Percentiles rank a stretch among this genome's conserved stretches.
These are phyloP conservation scores for Leishmania tropica DNA, from an alignment of 208 protist genomes.

Conservation along the genomic window DNA sequence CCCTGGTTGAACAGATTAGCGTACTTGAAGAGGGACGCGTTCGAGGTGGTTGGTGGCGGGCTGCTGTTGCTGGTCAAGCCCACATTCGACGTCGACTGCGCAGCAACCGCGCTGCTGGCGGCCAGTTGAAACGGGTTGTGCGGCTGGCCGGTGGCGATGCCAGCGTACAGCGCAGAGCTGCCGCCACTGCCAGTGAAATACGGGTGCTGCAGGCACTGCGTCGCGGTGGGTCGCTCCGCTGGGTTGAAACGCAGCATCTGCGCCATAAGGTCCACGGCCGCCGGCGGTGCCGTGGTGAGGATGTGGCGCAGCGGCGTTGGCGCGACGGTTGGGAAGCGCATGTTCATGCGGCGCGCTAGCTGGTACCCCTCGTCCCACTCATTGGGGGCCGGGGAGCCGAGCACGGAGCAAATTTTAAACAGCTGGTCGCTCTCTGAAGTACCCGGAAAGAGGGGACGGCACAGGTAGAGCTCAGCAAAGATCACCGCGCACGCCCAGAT, in stretches of 20 bases:
- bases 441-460: constrained; percentile 96
- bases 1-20: constrained; percentile 66
- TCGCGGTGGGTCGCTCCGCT: constrained; percentile 93
- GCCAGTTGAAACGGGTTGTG: constrained; percentile 91
- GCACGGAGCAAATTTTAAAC: constrained; percentile 97
- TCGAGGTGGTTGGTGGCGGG: constrained; percentile 40
- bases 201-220: constrained; percentile 94
- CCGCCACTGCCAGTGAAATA: constrained; percentile 93
- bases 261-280: constrained; percentile 96
- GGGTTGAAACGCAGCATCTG: constrained; percentile 96
- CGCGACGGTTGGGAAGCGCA: constrained; percentile 94
- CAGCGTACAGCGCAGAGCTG: constrained; percentile 75
- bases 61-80: constrained; percentile 52
- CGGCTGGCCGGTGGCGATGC: constrained; percentile 83
- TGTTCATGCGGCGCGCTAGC: constrained; percentile 90
- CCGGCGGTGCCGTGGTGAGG: constrained; percentile 87
- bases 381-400: constrained; percentile 80
- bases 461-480: constrained; percentile 95
- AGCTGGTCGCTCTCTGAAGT: constrained; percentile 95
- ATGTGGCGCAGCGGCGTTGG: constrained; percentile 90
- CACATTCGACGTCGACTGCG: constrained; percentile 30
- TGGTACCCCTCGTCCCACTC: constrained; percentile 95
- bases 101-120: constrained; percentile 23
- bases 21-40: constrained; percentile 54
- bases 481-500: constrained; percentile 97